phyloP scores from a whole-genome alignment of 1,284 basidiomycete genomes.

The Cryptococcus hybrid region DNA sequence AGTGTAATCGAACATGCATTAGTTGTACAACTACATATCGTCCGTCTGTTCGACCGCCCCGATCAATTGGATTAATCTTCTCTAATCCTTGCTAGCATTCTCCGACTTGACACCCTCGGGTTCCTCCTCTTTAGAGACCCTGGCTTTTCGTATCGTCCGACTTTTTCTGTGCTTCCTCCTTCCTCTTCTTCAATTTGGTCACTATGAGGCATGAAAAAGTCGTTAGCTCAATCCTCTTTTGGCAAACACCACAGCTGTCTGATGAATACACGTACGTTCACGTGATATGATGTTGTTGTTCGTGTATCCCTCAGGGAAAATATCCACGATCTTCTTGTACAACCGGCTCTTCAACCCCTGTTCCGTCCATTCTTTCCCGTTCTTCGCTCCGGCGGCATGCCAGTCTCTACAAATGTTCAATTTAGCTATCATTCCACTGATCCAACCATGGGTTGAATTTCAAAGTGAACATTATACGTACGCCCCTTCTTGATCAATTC shows the following conservation, averaged over 20 bases:
- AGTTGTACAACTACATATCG: no score
- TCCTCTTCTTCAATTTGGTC: constrained; percentile 3
- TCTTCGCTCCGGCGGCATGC: constrained; percentile 14
- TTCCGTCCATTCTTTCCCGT: constrained; percentile 20
- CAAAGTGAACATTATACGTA: constrained; percentile 14
- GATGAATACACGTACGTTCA: constrained; percentile 28
- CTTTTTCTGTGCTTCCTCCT: background rate
- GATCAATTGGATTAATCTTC: background rate
- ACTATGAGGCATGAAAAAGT: background rate
- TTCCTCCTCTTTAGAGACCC: no score
- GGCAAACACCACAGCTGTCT: background rate
- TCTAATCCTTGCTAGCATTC: background rate
- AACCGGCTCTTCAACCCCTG: constrained; percentile 26
- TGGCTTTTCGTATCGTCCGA: no score
- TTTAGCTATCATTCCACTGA: background rate
- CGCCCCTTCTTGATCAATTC: constrained; percentile 34
- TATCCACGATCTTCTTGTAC: constrained; percentile 33
- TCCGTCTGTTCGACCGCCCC: no score
- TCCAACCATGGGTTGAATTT: background rate
- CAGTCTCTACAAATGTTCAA: constrained; percentile 16
- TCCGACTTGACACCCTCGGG: no score
- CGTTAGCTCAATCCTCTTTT: background rate
- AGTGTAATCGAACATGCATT: no score
- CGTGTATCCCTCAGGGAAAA: constrained; percentile 45
- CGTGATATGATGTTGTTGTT: constrained; percentile 25